These are phyloP conservation scores for Scheffersomyces quercinus DNA, from an alignment of 1,139 yeast genomes.

Conservation along the genomic window DNA sequence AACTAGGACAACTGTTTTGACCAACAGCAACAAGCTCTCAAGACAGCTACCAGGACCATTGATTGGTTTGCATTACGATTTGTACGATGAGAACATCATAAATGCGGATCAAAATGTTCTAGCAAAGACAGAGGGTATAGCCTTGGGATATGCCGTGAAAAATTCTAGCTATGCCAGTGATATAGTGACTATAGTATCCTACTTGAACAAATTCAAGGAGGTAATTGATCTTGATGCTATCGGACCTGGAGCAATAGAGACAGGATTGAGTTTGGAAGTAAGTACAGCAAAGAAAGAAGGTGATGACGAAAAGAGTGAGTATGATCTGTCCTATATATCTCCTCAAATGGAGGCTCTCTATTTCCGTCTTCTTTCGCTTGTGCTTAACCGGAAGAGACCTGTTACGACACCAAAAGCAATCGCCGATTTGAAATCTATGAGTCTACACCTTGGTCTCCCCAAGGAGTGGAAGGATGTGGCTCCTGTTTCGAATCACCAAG, in stretches of 20 bases:
- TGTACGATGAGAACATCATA: conserved; percentile 40
- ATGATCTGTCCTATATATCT: conserved; percentile 20
- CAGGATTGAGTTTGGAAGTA: conserved; percentile 41
- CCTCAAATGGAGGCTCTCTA: conserved; percentile 38
- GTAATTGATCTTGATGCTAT: conserved; percentile 28
- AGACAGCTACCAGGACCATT: conserved; percentile 45
- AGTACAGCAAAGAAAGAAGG: neutral
- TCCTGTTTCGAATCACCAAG: conserved; percentile 11
- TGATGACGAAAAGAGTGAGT: neutral
- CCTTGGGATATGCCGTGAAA: conserved; percentile 32
- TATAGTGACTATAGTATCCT: conserved; percentile 43
- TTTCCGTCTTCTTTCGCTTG: conserved; percentile 34
- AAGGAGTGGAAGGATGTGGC: conserved; percentile 16
- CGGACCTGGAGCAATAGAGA: conserved; percentile 52
- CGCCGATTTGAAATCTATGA: conserved; percentile 40
- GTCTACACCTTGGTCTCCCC: conserved; percentile 20
- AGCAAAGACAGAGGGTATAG: conserved; percentile 15
- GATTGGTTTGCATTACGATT: conserved; percentile 35
- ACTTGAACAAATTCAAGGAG: conserved; percentile 42
- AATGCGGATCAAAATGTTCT: conserved; percentile 20
- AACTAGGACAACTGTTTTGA: conserved; percentile 35
- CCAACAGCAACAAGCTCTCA: conserved; percentile 29
- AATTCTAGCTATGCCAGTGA: conserved; percentile 47
- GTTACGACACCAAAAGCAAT: conserved; percentile 37
- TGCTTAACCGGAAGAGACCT: conserved; percentile 42